Percentiles rank a stretch among this genome's conserved stretches.
Evolutionary conservation across 805 yeast species (phyloP).

Genomic region (Wickerhamiella spandovensis): DNA sequence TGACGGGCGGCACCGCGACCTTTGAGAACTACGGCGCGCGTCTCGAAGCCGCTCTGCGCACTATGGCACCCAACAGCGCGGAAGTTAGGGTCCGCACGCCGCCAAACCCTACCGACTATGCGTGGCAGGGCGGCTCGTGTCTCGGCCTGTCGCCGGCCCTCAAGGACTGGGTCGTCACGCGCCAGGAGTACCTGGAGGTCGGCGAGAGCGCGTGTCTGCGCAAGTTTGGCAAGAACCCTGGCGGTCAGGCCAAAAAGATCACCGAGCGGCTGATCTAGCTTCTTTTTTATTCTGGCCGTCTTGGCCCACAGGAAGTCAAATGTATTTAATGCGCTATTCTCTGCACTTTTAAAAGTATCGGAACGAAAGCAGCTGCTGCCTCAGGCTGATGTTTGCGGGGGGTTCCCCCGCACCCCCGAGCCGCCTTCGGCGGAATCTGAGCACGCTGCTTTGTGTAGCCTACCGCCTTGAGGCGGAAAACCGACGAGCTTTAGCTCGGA

Average conservation of each 20-base stretch:
- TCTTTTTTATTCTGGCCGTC: no score
- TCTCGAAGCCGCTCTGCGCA: conserved; percentile 27
- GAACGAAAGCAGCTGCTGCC: no score
- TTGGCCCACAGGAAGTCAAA: no score
- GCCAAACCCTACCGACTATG: conserved; percentile 31
- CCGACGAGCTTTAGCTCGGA: no score
- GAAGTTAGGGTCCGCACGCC: conserved; percentile 22
- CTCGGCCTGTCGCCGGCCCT: conserved; percentile 30
- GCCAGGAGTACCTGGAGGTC: conserved; percentile 73
- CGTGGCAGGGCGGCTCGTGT: conserved; percentile 45
- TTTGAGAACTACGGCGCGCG: conserved; percentile 56
- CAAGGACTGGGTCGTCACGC: conserved; percentile 46
- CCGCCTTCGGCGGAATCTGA: no score
- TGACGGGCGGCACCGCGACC: conserved; percentile 73
- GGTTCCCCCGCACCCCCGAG: no score
- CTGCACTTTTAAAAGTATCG: no score
- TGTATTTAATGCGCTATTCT: no score
- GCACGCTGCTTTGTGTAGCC: no score
- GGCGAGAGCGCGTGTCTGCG: conserved; percentile 51
- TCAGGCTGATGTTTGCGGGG: no score
- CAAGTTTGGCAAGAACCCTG: conserved; percentile 29
- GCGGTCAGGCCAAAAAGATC: neutral
- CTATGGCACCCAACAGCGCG: conserved; percentile 24
- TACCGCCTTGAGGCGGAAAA: no score
- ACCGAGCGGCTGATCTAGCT: neutral